phyloP scores from a whole-genome alignment of 805 yeast species.

The Lachancea kluyveri region DNA sequence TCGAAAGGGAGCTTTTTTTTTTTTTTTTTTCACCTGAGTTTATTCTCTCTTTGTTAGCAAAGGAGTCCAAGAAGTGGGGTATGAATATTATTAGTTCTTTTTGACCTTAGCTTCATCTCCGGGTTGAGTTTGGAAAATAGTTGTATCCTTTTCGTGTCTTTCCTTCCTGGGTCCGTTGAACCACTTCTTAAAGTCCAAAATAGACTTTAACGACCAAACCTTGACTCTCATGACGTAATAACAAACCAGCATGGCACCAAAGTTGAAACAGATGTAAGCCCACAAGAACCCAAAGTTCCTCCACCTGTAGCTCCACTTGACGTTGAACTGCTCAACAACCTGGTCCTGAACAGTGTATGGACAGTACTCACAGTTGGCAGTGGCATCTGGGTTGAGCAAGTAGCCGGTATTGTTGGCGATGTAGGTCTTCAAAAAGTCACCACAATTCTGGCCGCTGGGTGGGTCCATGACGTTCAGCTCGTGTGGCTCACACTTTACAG shows the following conservation, averaged over 20 bases:
- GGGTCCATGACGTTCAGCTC: slow-evolving; percentile 38
- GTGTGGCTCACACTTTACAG: slow-evolving; percentile 31
- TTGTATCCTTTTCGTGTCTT: slow-evolving; percentile 42
- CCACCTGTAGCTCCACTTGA: slow-evolving; percentile 48
- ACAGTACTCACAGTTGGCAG: slow-evolving; percentile 58
- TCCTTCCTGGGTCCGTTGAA: slow-evolving; percentile 37
- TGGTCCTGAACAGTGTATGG: slow-evolving; percentile 49
- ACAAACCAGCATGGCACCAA: slow-evolving; percentile 33
- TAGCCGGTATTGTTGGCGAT: slow-evolving; percentile 39
- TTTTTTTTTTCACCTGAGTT: no score
- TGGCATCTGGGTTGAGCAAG: slow-evolving; percentile 36
- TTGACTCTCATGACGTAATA: slow-evolving; percentile 35
- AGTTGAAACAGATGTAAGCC: slow-evolving; percentile 38
- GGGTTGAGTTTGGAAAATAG: slow-evolving; percentile 35
- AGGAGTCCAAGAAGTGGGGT: background rate
- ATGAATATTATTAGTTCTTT: slow-evolving; percentile 9
- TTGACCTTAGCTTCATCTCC: slow-evolving; percentile 34
- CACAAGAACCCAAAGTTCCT: slow-evolving; percentile 56
- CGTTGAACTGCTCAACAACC: slow-evolving; percentile 42
- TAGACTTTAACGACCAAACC: slow-evolving; percentile 30
- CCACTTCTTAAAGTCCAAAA: slow-evolving; percentile 36
- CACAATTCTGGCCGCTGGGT: slow-evolving; percentile 46
- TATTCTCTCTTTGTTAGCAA: no score
- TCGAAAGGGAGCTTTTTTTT: no score
- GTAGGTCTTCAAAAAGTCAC: slow-evolving; percentile 34